phyloP scores from a whole-genome alignment of 495 filamentous ascomycete species.

The Schizothecium vesticola region DNA sequence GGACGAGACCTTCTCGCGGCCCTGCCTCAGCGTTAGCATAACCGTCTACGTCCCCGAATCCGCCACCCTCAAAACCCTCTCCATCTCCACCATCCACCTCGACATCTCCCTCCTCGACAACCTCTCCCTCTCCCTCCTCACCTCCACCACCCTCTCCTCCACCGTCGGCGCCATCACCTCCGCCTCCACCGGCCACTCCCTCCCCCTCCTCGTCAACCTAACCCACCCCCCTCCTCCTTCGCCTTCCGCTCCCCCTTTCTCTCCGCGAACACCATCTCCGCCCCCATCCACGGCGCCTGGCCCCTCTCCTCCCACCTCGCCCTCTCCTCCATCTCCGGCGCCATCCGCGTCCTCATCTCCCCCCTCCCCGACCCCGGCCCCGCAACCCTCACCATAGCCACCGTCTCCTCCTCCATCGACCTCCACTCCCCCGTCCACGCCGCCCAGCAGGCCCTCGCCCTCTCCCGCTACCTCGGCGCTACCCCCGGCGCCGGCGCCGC shows the following conservation, averaged over 20 bases:
- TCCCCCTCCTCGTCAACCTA: constrained; percentile 6
- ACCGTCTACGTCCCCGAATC: constrained; percentile 40
- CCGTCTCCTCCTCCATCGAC: constrained; percentile 33
- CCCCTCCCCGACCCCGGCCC: constrained; percentile 34
- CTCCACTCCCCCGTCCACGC: constrained; percentile 32
- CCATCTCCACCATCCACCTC: constrained; percentile 31
- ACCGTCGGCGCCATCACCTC: constrained; percentile 25
- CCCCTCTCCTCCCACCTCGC: constrained; percentile 38
- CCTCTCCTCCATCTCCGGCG: constrained; percentile 34
- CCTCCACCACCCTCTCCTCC: not conserved
- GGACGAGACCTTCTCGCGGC: constrained; percentile 14
- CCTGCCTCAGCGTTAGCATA: constrained; percentile 35
- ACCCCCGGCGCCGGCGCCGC: not conserved
- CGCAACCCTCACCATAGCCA: constrained; percentile 30
- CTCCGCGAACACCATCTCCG: constrained; percentile 31
- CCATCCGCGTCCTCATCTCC: constrained; percentile 32
- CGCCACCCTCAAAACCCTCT: constrained; percentile 24
- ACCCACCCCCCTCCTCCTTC: constrained; percentile 11
- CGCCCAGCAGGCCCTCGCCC: constrained; percentile 5
- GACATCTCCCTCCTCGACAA: constrained; percentile 38
- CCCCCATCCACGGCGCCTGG: constrained; percentile 37
- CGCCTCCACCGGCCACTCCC: constrained; percentile 8
- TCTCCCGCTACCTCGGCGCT: not conserved
- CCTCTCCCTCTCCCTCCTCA: constrained; percentile 13
- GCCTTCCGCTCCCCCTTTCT: constrained; percentile 31